Evolutionary conservation across 2,329 filamentous ascomycete species (phyloP).

Genomic region (Trichoderma atroviride): DNA sequence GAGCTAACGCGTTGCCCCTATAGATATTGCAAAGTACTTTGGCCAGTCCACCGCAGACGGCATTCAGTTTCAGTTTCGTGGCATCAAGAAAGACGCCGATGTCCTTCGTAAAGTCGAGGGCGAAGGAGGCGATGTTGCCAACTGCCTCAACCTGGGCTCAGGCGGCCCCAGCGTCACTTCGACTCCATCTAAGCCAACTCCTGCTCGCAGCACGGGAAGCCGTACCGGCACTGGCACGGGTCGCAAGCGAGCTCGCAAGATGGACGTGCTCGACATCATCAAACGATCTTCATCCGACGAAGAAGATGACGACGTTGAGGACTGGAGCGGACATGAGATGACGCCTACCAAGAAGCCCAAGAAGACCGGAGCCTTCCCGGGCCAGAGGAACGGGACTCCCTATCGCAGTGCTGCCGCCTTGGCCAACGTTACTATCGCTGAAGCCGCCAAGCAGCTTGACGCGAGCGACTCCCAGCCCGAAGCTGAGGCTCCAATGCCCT

Average conservation of each 20-base stretch:
- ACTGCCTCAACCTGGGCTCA: constrained; percentile 39
- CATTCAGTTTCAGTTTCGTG: constrained; percentile 63
- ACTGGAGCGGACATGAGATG: constrained; percentile 40
- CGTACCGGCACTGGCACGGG: constrained; percentile 34
- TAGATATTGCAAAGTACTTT: constrained; percentile 63
- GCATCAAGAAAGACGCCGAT: constrained; percentile 57
- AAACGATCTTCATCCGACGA: constrained; percentile 36
- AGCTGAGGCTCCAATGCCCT: constrained; percentile 26
- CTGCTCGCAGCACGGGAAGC: constrained; percentile 28
- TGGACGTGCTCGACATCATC: constrained; percentile 35
- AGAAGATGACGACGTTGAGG: constrained; percentile 35
- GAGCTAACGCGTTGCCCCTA: constrained; percentile 7
- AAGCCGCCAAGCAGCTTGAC: constrained; percentile 35
- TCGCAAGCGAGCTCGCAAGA: constrained; percentile 33
- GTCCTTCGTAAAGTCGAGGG: constrained; percentile 49
- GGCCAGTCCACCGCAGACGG: constrained; percentile 61
- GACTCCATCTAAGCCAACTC: constrained; percentile 38
- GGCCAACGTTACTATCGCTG: constrained; percentile 42
- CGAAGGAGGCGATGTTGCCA: constrained; percentile 50
- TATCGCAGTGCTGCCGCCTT: constrained; percentile 39
- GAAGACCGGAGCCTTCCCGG: constrained; percentile 34
- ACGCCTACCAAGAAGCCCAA: constrained; percentile 43
- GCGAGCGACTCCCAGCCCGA: constrained; percentile 36
- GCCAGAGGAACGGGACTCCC: constrained; percentile 34
- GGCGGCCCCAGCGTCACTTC: constrained; percentile 33